Conservation (phyloP, 148 eudicot species). For the Rheum nobile region DNA sequence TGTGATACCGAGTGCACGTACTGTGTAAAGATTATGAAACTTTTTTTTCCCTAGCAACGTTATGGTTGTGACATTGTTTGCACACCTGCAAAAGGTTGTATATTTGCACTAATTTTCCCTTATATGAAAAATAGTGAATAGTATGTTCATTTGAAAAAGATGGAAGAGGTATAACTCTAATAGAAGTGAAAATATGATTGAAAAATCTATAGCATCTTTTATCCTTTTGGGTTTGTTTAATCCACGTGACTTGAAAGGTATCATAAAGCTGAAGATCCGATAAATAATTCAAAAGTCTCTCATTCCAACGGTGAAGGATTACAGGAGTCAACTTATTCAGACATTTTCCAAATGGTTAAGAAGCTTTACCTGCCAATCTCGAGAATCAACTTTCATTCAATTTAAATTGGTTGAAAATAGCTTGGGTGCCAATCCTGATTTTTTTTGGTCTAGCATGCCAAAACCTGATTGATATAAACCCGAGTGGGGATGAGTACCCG, state of each 20-base stretch:
- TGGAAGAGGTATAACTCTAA: not conserved
- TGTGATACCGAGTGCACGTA: too few species aligned
- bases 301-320: not conserved
- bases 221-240: not conserved
- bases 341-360: too few species aligned
- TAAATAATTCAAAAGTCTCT: not conserved
- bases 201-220: not conserved
- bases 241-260: not conserved
- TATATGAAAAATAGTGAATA: not conserved
- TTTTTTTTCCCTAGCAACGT: not conserved
- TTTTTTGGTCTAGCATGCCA: not conserved
- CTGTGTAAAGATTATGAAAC: not conserved
- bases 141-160: not conserved
- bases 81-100: not conserved
- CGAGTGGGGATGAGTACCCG: too few species aligned
- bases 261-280: not conserved
- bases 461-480: not conserved
- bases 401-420: not conserved
- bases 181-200: not conserved
- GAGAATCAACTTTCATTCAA: too few species aligned
- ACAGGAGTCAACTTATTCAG: not conserved
- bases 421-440: not conserved
- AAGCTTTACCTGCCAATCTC: not conserved
- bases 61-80: not conserved
- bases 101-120: not conserved